These are phyloP conservation scores for Xylaria polymorpha DNA, from an alignment of 2,329 filamentous ascomycete genomes.

Conservation along the genomic window DNA sequence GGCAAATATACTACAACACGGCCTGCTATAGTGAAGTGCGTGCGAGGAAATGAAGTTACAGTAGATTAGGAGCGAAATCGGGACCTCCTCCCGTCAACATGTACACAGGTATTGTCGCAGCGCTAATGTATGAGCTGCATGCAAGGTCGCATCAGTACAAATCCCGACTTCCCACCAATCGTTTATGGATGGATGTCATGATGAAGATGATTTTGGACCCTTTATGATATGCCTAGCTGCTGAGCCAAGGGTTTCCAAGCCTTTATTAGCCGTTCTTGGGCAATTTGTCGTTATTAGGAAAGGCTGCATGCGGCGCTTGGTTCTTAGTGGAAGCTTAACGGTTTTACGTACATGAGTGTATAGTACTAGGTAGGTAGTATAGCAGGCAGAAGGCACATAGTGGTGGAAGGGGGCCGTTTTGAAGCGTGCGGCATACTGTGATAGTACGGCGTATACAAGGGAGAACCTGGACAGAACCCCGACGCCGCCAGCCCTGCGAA, in stretches of 20 bases:
- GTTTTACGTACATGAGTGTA: not conserved
- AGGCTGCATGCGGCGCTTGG: conserved; percentile 36
- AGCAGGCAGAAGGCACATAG: too few relatives aligned
- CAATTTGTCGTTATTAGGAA: conserved; percentile 36
- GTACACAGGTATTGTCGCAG: not conserved
- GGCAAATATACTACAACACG: not conserved
- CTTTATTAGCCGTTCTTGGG: conserved; percentile 37
- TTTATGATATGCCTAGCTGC: conserved; percentile 21
- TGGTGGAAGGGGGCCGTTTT: too few relatives aligned
- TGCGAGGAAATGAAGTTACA: conserved; percentile 2
- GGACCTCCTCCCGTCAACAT: not conserved
- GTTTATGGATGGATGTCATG: conserved; percentile 23
- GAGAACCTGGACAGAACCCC: not conserved
- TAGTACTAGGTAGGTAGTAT: too few relatives aligned
- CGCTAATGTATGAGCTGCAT: conserved; percentile 28
- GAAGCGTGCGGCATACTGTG: not conserved
- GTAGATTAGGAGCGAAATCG: conserved; percentile 5
- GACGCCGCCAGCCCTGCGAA: conserved; percentile 21
- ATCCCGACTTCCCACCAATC: conserved; percentile 33
- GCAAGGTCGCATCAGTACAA: conserved; percentile 28
- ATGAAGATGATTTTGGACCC: conserved; percentile 26
- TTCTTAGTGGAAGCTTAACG: conserved; percentile 32
- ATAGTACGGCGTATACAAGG: conserved; percentile 1
- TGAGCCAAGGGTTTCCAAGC: conserved; percentile 30
- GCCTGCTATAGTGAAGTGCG: not conserved